Base-by-base conservation (phyloP, 345 rosid genomes). In the Excoecaria cochinchinensis region DNA sequence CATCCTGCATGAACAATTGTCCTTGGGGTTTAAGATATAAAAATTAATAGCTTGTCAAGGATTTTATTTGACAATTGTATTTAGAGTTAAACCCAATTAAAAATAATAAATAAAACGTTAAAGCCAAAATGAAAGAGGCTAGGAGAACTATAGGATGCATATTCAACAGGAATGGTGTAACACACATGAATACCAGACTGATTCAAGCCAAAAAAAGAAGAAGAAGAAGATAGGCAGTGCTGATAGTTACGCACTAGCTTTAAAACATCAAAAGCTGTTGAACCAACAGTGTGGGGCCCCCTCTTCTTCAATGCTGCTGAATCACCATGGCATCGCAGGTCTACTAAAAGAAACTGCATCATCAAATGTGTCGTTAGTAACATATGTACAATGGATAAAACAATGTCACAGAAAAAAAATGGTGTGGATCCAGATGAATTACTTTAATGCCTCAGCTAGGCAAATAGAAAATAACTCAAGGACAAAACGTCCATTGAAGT, bases 241-340 rank as follows among this genome's bases (percentile, higher is more conserved):
- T 39, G 25, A 75, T 69, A 72, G n/a, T 52, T 69, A 76, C 88
- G 4, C 74, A 92, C 99, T 58, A 92, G 94, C 86, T 90, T 91
- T 76, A 95, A 77, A 82, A 92, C 97, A 67, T 95, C 99, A 65
- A 80, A 85, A 70, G 99, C 99, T 59, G 97, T 90, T 58, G 97
- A 84, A 72, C 93, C 86, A 80, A 95, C 97, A 62, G 92, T 87
- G 46, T 95, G 90, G 39, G 95, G 92, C 61, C 87, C 85, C 71
- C 87, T 89, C 86, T 86, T 91, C 81, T 83, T 87, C 77, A 88
- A 78, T 44, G 88, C 79, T 44, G 99, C 86, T 25, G 99, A 95
- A 83, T 95, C 97, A 71, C 99, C 99, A 80, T 95, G 99, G 85
- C 99, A 95, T 71, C 97, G 90, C 66, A 95, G 80, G 83, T 95